phyloP scores from a whole-genome alignment of 225 moss, liverwort and hornwort genomes.

The Marchantia paleacea region DNA sequence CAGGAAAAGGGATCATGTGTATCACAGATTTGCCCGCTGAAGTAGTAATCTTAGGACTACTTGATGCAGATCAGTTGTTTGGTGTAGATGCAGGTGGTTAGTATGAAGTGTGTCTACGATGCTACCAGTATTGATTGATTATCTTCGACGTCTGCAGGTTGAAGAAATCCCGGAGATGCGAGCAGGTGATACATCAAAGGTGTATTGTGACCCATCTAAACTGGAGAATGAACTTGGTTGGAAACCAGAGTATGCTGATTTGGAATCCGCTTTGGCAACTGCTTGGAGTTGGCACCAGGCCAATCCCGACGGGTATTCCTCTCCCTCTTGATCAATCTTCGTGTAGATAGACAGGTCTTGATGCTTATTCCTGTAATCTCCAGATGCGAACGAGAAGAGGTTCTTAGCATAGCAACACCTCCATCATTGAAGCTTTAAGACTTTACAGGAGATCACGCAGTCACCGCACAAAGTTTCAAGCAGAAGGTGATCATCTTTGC shows the following conservation, averaged over 20 bases:
- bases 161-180: conserved; percentile 17
- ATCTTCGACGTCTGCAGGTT: conserved; percentile 1
- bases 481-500: conserved; percentile 9
- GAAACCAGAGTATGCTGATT: conserved; percentile 24
- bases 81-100: not conserved
- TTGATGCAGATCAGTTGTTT: not conserved
- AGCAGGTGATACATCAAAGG: conserved; percentile 25
- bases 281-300: conserved; percentile 37
- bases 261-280: conserved; percentile 28
- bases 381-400: not conserved
- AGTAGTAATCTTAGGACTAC: no score
- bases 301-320: conserved; percentile 25
- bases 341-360: conserved; percentile 8
- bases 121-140: not conserved
- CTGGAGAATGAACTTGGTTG: conserved; percentile 26
- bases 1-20: not conserved
- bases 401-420: not conserved
- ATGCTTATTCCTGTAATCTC: not conserved
- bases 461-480: not conserved
- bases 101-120: not conserved
- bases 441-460: not conserved
- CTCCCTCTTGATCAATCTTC: not conserved
- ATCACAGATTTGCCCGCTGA: no score
- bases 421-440: not conserved
- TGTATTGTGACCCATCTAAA: conserved; percentile 32